Conservation (phyloP, 176 grass and related monocot species). For the Triticum timopheevii region DNA sequence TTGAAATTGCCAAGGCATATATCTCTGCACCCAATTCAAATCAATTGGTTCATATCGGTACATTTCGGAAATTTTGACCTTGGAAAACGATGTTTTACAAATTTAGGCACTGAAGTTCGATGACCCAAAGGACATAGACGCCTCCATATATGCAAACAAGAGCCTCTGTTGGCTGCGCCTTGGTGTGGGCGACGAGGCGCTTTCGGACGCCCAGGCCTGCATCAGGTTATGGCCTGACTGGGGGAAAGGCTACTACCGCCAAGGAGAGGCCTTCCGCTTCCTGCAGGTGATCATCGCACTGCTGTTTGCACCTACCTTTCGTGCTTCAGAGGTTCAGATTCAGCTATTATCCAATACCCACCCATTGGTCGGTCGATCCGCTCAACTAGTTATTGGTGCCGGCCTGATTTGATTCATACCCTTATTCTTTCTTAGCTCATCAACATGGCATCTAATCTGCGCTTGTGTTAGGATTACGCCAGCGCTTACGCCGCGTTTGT, state of each 20-base stretch:
- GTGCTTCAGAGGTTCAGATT: not conserved
- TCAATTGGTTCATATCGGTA: not conserved
- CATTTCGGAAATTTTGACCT: not conserved
- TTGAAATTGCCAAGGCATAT: not conserved
- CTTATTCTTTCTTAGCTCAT: not conserved
- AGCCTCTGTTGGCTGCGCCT: slow-evolving; percentile 9
- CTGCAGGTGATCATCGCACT: slow-evolving; percentile 1
- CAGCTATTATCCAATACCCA: not conserved
- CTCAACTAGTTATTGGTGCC: not conserved
- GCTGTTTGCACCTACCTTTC: not conserved
- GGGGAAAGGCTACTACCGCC: slow-evolving; percentile 6
- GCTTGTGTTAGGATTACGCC: not conserved
- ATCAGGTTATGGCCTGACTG: slow-evolving; percentile 2
- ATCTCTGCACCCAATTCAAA: too few species aligned
- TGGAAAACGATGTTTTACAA: not conserved
- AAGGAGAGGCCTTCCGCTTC: slow-evolving; percentile 16
- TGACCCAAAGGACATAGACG: not conserved
- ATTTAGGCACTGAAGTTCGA: slow-evolving; percentile 7
- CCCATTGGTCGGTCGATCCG: not conserved
- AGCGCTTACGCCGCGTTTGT: not conserved
- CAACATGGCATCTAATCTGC: not conserved
- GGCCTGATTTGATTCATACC: not conserved
- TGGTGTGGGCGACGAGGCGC: not conserved
- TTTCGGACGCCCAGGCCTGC: slow-evolving; percentile 11
- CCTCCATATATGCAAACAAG: not conserved